Evolutionary conservation across 345 rosid genomes (phyloP), one percentile per base, ranked within the genome.

Genomic region (Eucalyptus camaldulensis): DNA sequence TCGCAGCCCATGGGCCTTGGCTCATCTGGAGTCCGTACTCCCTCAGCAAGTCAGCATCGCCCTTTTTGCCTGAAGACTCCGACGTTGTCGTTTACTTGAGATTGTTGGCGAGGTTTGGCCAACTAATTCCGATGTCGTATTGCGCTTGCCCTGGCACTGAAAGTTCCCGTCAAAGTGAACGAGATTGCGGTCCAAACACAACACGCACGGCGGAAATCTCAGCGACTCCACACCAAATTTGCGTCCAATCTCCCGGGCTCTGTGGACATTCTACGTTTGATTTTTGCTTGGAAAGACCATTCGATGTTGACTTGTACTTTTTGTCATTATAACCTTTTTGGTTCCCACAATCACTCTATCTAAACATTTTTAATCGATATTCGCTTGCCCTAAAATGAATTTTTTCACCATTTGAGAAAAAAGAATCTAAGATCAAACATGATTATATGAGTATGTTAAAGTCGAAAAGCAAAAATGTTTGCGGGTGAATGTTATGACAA

Each of bases 361-460:
- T 72, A 37, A 37, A 37, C 12, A 72, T 40, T 37, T 13, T 40
- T 21, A 22, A 11, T 22, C 9, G 15, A 37, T 44, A 11, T 15
- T 76, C 3, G 6, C 16, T 21, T 22, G 4, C 15, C 85, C 15
- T 4, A 4, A 40, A 37, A 21, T 12, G 15, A 76, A 76, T 76
- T 76, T 11, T 12, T 15, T 40, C 8, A 3, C 15, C 29, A 4
- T 21, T 2, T 8, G 11, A 5, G 8, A 21, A 40, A 21, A 76
- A 21, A 76, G 2, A 2, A 37, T 22, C 43, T 3, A 13, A 76
- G 4, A 21, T 76, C 8, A 7, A 43, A 21, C 8, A 4, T 10
- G 15, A 6, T 7, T 6, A 21, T 22, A 40, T 1, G 6, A 1
- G 2, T 0, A 76, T 40, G 24, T 4, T 21, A 76, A 0, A 7